Conservation (phyloP, 345 rosid species). For the Lepidium didymum region DNA sequence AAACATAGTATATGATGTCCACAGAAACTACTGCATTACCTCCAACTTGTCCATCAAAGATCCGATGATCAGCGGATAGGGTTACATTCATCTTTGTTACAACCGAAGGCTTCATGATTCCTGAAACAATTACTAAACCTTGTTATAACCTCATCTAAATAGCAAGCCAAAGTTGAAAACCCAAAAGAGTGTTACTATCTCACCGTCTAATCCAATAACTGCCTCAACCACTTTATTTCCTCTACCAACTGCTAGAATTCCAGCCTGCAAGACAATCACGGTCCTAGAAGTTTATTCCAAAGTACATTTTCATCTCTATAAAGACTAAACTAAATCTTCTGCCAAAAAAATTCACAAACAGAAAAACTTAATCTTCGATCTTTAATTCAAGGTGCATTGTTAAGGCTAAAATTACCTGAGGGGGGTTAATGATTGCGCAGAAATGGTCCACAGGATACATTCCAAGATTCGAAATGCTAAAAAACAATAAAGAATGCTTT, state of each 20-base stretch:
- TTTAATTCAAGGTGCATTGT: not conserved
- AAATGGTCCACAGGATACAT: conserved; percentile 97
- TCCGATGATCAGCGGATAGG: conserved; percentile 89
- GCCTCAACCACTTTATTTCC: conserved; percentile 88
- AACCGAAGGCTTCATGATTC: conserved; percentile 59
- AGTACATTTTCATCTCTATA: not conserved
- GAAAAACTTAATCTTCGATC: not conserved
- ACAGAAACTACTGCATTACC: conserved; percentile 33
- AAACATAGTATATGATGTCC: not conserved
- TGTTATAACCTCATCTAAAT: not conserved
- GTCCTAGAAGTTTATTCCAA: not conserved
- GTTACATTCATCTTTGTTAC: conserved; percentile 81
- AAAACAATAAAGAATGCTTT: conserved; percentile 11
- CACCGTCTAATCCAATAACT: conserved; percentile 61
- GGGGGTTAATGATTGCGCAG: conserved; percentile 94
- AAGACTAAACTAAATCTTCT: not conserved
- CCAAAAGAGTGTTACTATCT: conserved; percentile 22
- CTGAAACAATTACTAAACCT: conserved; percentile 32
- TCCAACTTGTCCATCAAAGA: conserved; percentile 92
- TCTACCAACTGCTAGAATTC: conserved; percentile 92
- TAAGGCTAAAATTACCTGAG: conserved; percentile 54
- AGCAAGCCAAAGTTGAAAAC: not conserved
- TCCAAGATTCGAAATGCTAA: conserved; percentile 97
- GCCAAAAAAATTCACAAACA: not conserved
- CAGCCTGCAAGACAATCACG: conserved; percentile 51